Percentiles rank a stretch among this genome's conserved stretches.
Evolutionary conservation across 2,329 filamentous ascomycete species (phyloP).

Genomic region (Phyllosticta capitalensis): DNA sequence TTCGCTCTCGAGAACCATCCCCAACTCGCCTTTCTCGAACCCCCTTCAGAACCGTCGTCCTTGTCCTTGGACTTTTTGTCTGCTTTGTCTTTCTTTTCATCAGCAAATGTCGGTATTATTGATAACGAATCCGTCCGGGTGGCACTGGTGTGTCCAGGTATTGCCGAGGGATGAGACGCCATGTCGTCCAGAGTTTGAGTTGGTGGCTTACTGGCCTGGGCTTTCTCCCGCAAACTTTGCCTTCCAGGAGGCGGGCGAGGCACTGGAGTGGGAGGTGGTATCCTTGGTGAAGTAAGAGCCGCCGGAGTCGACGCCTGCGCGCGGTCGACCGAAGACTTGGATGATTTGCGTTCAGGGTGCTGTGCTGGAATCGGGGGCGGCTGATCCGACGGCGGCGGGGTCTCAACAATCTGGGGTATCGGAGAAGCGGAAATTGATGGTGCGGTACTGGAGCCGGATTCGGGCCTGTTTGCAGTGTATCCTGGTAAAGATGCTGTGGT

Average conservation of each 20-base stretch:
- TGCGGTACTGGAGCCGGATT: constrained; percentile 37
- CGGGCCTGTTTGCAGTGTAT: constrained; percentile 34
- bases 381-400: constrained; percentile 36
- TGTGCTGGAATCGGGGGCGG: constrained; percentile 16
- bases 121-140: constrained; percentile 69
- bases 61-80: constrained; percentile 59
- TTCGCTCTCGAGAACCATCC: constrained; percentile 64
- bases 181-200: constrained; percentile 54
- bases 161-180: constrained; percentile 53
- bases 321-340: constrained; percentile 23
- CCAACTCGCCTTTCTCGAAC: constrained; percentile 68
- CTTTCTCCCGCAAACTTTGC: constrained; percentile 19
- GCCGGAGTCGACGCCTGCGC: constrained; percentile 7
- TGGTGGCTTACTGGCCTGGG: constrained; percentile 29
- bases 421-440: constrained; percentile 25
- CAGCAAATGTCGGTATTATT: constrained; percentile 65
- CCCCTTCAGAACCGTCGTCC: constrained; percentile 53
- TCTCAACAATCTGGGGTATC: constrained; percentile 53
- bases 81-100: constrained; percentile 73
- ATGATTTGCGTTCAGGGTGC: constrained; percentile 45
- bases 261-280: constrained; percentile 1
- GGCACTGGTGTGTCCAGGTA: constrained; percentile 52
- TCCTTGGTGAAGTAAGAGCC: constrained; percentile 5
- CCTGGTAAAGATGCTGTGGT: constrained; percentile 45
- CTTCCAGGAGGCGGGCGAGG: constrained; percentile 2